Conservation (phyloP, 805 yeast species). For the Barnettozyma botsteinii region DNA sequence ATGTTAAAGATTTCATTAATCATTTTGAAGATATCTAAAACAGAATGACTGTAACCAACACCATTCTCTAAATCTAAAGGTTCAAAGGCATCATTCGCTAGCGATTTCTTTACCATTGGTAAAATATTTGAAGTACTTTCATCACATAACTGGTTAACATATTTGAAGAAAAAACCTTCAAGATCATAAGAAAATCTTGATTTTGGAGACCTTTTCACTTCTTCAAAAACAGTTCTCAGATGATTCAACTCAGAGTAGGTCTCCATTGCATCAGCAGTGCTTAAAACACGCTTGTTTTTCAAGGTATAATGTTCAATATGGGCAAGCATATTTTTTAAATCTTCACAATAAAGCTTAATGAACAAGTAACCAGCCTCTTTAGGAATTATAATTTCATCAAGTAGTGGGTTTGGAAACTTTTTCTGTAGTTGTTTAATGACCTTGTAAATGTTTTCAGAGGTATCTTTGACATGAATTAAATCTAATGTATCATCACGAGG, state of each 20-base stretch:
- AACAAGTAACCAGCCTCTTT: conserved; percentile 41
- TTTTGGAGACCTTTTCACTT: conserved; percentile 34
- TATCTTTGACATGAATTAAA: conserved; percentile 48
- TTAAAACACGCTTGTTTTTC: conserved; percentile 29
- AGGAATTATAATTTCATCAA: conserved; percentile 52
- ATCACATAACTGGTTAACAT: conserved; percentile 35
- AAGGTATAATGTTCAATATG: conserved; percentile 40
- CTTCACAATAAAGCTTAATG: conserved; percentile 49
- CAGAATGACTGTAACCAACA: conserved; percentile 50
- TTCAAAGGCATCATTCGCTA: conserved; percentile 51
- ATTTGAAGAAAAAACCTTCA: conserved; percentile 51
- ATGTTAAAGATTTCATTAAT: conserved; percentile 52
- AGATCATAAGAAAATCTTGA: conserved; percentile 44
- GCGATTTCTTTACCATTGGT: conserved; percentile 46
- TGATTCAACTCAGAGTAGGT: conserved; percentile 49
- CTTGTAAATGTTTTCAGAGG: conserved; percentile 47
- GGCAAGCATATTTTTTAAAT: conserved; percentile 43
- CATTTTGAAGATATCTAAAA: conserved; percentile 60
- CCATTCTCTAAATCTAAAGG: conserved; percentile 42
- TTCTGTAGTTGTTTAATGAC: conserved; percentile 50
- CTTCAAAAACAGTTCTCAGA: conserved; percentile 45
- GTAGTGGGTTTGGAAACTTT: conserved; percentile 53
- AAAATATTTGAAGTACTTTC: conserved; percentile 40
- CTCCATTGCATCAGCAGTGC: conserved; percentile 52
- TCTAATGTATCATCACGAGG: conserved; percentile 55